Base-by-base conservation (phyloP, 139 green algal species). In the Pseudopediastrum boryanum region DNA sequence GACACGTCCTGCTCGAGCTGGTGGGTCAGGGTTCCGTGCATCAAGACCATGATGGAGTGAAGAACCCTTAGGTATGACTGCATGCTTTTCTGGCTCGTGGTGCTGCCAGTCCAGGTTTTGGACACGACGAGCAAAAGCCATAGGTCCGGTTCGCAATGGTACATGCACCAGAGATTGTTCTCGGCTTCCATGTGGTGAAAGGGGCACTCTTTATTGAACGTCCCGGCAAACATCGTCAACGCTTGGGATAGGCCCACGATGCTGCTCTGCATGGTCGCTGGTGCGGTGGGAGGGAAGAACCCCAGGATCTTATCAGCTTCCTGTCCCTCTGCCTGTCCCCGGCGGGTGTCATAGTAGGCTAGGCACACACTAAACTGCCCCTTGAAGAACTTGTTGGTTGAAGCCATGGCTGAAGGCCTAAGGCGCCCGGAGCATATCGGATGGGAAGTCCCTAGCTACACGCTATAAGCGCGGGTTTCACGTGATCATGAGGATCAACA, bases 171-270 rank as follows among this genome's bases (percentile, higher is more conserved):
- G 33, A 33, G 10, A 50, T 81, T 54, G 21, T 67, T 48, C 3
- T 54, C 38, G 5, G 64, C 63, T 27, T 81, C 63, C 75, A 81
- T 81, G 23, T 23, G 36, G 48, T 81, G 63, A n/a, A 66, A 74
- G 9, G 46, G 63, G 25, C 63, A 66, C n/a, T 81, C 75, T 64
- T 81, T 73, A 62, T 80, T 80, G 64, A 82, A 82, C 4, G 75
- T 82, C 27, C 65, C 65, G 25, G 64, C 64, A 52, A 82, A 82
- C 64, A 75, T 82, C 16, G 65, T 82, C 27, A 82, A 35, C 31
- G 75, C 75, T 29, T 82, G 75, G 31, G 75, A 64, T 27, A 82
- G 64, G 27, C 75, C 75, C 54, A 82, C 64, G 5, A 82, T 61
- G 52, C 75, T 82, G 64, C 64, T 70, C 64, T 82, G 75, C 48